phyloP scores from a whole-genome alignment of 257 asterid species.

The Plantago major region DNA sequence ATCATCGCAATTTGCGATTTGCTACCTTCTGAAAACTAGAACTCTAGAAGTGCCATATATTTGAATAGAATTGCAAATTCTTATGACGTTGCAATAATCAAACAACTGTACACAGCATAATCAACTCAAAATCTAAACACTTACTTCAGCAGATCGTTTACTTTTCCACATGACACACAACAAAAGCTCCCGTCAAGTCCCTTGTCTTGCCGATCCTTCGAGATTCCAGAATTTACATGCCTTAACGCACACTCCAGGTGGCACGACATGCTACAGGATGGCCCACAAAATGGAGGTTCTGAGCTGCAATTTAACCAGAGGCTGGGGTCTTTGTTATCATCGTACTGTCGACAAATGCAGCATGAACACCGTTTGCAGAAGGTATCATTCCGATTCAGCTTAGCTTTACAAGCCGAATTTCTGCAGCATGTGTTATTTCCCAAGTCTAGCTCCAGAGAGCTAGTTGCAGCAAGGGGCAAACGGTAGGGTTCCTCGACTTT shows the following conservation, averaged over 20 bases:
- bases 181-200: slow-evolving; percentile 77
- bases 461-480: slow-evolving; percentile 26
- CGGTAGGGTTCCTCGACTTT: slow-evolving; percentile 43
- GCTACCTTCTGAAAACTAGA: too few relatives aligned
- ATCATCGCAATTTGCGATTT: too few relatives aligned
- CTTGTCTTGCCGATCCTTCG: slow-evolving; percentile 44
- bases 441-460: slow-evolving; percentile 28
- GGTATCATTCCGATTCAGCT: slow-evolving; percentile 32
- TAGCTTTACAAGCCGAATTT: slow-evolving; percentile 90
- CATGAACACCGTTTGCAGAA: slow-evolving; percentile 96
- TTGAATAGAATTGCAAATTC: too few relatives aligned
- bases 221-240: slow-evolving; percentile 64
- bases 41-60: too few relatives aligned
- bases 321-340: slow-evolving; percentile 95
- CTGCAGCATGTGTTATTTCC: slow-evolving; percentile 46
- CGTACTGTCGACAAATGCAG: slow-evolving; percentile 80
- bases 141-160: slow-evolving; percentile 83
- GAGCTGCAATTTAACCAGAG: slow-evolving; percentile 87
- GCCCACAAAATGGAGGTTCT: slow-evolving; percentile 69
- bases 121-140: slow-evolving; percentile 9
- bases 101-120: not conserved
- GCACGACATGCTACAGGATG: slow-evolving; percentile 89
- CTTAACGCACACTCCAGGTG: slow-evolving; percentile 90
- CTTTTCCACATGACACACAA: slow-evolving; percentile 82
- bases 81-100: not conserved